These are phyloP conservation scores for Schoenoplectus triqueter DNA, from an alignment of 202 grass and related monocot genomes.

Conservation along the genomic window DNA sequence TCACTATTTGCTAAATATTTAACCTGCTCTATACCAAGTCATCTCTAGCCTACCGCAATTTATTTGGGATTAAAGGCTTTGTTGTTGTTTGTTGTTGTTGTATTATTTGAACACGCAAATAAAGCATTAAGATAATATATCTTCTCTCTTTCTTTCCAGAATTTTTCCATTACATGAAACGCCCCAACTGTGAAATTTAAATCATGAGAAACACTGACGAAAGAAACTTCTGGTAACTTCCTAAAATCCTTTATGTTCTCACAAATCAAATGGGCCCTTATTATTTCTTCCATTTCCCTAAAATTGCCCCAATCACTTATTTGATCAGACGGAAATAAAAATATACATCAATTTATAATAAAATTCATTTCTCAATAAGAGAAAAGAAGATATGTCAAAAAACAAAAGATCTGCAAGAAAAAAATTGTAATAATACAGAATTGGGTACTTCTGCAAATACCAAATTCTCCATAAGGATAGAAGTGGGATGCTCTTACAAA, in stretches of 20 bases:
- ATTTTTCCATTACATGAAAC: no score
- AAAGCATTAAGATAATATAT: no score
- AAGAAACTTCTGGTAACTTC: not conserved
- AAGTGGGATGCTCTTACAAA: not conserved
- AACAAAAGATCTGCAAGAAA: not conserved
- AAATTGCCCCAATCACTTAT: not conserved
- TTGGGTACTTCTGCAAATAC: not conserved
- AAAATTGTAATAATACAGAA: not conserved
- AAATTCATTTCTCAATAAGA: not conserved
- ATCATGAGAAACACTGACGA: not conserved
- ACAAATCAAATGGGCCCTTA: not conserved
- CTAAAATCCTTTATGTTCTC: no score
- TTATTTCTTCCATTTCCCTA: conserved; percentile 3
- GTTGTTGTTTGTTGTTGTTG: no score
- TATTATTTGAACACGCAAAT: no score
- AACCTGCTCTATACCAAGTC: no score
- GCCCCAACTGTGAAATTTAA: no score
- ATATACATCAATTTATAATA: not conserved
- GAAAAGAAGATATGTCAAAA: not conserved
- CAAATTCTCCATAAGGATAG: conserved; percentile 1
- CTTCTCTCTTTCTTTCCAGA: no score
- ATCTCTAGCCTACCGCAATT: no score
- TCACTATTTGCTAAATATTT: no score
- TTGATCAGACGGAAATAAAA: not conserved
- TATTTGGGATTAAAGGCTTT: no score